These are phyloP conservation scores for Yarrowia yakushimensis DNA, from an alignment of 805 yeast species.

Conservation along the genomic window DNA sequence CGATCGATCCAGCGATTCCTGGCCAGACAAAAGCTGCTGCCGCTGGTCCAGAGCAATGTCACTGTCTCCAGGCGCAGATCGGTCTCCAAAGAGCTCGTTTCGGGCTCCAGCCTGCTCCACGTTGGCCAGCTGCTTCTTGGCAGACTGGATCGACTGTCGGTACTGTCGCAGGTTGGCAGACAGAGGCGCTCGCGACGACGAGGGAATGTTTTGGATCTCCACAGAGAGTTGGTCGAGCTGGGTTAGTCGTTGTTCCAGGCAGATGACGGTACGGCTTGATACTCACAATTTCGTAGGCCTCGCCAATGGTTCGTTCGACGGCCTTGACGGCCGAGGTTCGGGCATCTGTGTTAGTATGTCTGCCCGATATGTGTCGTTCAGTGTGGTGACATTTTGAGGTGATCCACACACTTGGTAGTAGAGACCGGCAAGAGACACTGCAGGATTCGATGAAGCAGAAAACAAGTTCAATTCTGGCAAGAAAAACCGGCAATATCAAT, in stretches of 20 bases:
- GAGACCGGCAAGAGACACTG: too few relatives aligned
- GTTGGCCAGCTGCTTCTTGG: constrained; percentile 50
- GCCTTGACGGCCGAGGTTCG: constrained; percentile 55
- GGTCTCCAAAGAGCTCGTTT: constrained; percentile 63
- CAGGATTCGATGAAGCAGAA: too few relatives aligned
- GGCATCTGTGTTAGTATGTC: constrained; percentile 42
- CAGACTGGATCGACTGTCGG: constrained; percentile 53
- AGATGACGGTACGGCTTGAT: too few relatives aligned
- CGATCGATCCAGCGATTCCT: constrained; percentile 75
- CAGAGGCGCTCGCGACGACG: constrained; percentile 62
- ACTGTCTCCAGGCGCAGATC: constrained; percentile 37
- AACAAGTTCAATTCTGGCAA: too few relatives aligned
- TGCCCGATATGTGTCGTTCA: too few relatives aligned
- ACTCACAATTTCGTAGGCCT: constrained; percentile 62
- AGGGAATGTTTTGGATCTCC: constrained; percentile 82
- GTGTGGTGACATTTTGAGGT: too few relatives aligned
- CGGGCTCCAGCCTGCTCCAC: constrained; percentile 70
- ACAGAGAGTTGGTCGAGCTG: constrained; percentile 78
- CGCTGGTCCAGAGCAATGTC: constrained; percentile 62
- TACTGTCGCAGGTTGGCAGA: constrained; percentile 76
- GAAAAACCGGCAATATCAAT: too few relatives aligned
- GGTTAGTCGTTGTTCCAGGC: too few relatives aligned
- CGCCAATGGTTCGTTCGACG: constrained; percentile 69
- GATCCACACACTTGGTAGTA: too few relatives aligned
- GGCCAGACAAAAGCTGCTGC: constrained; percentile 71